phyloP scores from a whole-genome alignment of 495 filamentous ascomycete species.

The Copromyces sp. region DNA sequence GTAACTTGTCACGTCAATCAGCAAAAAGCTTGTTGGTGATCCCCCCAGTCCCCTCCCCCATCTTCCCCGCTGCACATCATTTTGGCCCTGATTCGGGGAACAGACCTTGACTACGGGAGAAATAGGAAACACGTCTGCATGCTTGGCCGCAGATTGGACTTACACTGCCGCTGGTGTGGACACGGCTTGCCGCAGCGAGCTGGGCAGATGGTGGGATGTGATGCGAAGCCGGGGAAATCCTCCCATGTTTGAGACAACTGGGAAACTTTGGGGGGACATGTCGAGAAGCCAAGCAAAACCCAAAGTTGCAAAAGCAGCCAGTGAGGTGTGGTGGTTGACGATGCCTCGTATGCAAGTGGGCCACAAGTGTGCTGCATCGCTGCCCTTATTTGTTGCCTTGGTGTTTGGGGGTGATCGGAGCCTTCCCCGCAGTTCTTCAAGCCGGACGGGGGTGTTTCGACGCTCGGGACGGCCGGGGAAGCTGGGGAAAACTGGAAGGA shows the following conservation, averaged over 20 bases:
- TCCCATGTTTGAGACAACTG: not conserved
- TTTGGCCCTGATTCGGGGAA: not conserved
- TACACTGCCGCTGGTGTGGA: not conserved
- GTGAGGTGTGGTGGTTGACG: not conserved
- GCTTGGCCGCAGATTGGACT: not conserved
- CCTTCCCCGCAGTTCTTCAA: slow-evolving; percentile 17
- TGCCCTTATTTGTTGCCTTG: slow-evolving; percentile 15
- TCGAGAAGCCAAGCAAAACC: not conserved
- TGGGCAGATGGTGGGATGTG: not conserved
- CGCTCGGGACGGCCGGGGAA: not conserved
- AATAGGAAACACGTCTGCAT: not conserved
- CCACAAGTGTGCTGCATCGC: slow-evolving; percentile 6
- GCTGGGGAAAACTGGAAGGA: not conserved
- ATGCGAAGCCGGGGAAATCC: not conserved
- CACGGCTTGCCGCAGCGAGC: not conserved
- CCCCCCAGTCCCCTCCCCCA: not conserved
- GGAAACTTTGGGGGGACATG: not conserved
- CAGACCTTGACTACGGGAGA: not conserved
- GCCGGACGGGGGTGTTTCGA: slow-evolving; percentile 4
- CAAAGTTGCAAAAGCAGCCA: not conserved
- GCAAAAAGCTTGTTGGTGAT: not conserved
- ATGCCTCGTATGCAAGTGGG: not conserved
- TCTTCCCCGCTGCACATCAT: not conserved
- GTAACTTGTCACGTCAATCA: not conserved
- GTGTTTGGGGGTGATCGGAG: slow-evolving; percentile 10